Evolutionary conservation across 441 rosid species (phyloP).

Genomic region (Euphorbia schlechtendalii): DNA sequence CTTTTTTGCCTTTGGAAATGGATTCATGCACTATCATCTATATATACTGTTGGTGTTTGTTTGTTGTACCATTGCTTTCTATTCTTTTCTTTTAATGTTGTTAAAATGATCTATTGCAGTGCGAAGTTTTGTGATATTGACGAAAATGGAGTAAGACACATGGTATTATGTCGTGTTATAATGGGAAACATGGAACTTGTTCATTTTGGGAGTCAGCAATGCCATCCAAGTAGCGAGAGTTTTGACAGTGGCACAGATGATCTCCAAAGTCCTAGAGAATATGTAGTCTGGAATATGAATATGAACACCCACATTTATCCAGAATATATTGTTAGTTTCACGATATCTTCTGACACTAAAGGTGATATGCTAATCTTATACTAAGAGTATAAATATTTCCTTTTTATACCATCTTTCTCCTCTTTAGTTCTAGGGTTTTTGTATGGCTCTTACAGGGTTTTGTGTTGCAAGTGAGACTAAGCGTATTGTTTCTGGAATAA

Average conservation of each 20-base stretch:
- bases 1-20: no score
- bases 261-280: slow-evolving; percentile 55
- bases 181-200: slow-evolving; percentile 88
- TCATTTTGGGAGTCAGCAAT: slow-evolving; percentile 46
- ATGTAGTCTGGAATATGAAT: slow-evolving; percentile 83
- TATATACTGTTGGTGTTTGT: slow-evolving; percentile 2
- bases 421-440: slow-evolving; percentile 31
- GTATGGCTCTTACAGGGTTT: slow-evolving; percentile 38
- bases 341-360: slow-evolving; percentile 50
- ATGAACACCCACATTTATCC: slow-evolving; percentile 83
- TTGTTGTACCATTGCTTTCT: slow-evolving; percentile 3
- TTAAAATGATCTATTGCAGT: slow-evolving; percentile 44
- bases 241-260: slow-evolving; percentile 92
- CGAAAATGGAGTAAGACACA: slow-evolving; percentile 65
- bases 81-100: neutral
- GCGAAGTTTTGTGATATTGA: slow-evolving; percentile 81
- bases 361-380: slow-evolving; percentile 56
- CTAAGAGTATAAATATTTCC: slow-evolving; percentile 16
- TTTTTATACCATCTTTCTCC: slow-evolving; percentile 7
- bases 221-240: slow-evolving; percentile 61
- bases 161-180: slow-evolving; percentile 83
- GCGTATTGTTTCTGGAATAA: slow-evolving; percentile 50
- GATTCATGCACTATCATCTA: neutral
- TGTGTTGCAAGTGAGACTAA: slow-evolving; percentile 39
- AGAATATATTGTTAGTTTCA: slow-evolving; percentile 94